Conservation (phyloP, 441 rosid genomes). For the Flueggea neowawraea region DNA sequence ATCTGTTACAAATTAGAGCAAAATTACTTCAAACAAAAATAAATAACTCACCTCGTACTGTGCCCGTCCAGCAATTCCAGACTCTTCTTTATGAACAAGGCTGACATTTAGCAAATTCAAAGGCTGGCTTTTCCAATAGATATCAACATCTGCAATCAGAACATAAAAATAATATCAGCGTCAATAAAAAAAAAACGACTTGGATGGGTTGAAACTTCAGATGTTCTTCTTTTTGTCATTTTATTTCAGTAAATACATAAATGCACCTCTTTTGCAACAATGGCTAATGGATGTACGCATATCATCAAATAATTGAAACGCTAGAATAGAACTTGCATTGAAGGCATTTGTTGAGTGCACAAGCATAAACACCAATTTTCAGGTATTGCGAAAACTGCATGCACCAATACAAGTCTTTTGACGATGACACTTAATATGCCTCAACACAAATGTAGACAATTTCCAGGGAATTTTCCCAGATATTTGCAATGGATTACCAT, state of each 20-base stretch:
- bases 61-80: constrained; percentile 57
- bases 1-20: background rate
- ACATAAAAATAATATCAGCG: background rate
- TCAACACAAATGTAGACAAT: too few species aligned
- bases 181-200: background rate
- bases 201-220: background rate
- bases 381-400: too few species aligned
- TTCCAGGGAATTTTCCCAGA: too few species aligned
- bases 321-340: too few species aligned
- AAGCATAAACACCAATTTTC: too few species aligned
- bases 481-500: too few species aligned
- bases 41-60: constrained; percentile 57
- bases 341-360: too few species aligned
- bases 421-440: too few species aligned
- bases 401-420: too few species aligned
- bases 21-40: background rate
- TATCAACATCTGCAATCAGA: constrained; percentile 61
- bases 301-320: too few species aligned
- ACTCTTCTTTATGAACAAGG: constrained; percentile 52
- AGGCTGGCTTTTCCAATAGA: constrained; percentile 45
- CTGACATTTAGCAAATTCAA: constrained; percentile 37
- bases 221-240: background rate
- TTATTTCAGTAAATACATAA: background rate
- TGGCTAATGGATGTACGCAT: too few species aligned
- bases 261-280: too few species aligned